Evolutionary conservation across 352 stramenopile species (phyloP).

Genomic region (Plasmopara muralis): DNA sequence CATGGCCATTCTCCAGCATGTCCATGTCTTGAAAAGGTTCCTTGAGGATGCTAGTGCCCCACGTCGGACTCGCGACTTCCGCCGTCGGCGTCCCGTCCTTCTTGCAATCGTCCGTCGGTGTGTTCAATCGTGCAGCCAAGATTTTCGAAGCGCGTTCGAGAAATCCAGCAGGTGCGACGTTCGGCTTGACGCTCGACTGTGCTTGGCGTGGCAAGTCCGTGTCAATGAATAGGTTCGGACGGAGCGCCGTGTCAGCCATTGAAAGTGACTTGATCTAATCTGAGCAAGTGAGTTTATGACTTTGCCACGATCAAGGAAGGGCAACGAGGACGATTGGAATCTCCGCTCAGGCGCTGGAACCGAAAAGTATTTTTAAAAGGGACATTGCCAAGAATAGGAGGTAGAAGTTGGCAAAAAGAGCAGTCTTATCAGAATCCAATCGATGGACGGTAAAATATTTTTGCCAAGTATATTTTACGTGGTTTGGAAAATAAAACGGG

Average conservation of each 20-base stretch:
- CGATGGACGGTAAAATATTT: not conserved
- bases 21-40: constrained; percentile 82
- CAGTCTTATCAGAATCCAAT: not conserved
- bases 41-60: constrained; percentile 55
- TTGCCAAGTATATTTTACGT: too few relatives aligned
- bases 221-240: constrained; percentile 48
- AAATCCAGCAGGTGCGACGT: constrained; percentile 30
- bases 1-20: constrained; percentile 75
- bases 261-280: constrained; percentile 14
- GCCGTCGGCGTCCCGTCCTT: constrained; percentile 15
- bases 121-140: constrained; percentile 28
- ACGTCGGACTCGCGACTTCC: constrained; percentile 24
- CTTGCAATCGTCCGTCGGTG: constrained; percentile 15
- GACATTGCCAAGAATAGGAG: constrained; percentile 10
- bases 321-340: constrained; percentile 1
- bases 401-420: not conserved
- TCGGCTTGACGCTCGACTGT: constrained; percentile 12
- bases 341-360: not conserved
- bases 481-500: too few relatives aligned
- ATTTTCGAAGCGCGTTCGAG: constrained; percentile 59
- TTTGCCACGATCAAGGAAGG: not conserved
- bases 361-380: constrained; percentile 3
- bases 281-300: constrained; percentile 22
- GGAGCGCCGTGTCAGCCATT: constrained; percentile 50
- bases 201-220: constrained; percentile 29